Percentiles rank a stretch among this genome's conserved stretches.
These are phyloP conservation scores for Fusarium pseudograminearum DNA, from an alignment of 2,329 filamentous ascomycete genomes.

Conservation along the genomic window DNA sequence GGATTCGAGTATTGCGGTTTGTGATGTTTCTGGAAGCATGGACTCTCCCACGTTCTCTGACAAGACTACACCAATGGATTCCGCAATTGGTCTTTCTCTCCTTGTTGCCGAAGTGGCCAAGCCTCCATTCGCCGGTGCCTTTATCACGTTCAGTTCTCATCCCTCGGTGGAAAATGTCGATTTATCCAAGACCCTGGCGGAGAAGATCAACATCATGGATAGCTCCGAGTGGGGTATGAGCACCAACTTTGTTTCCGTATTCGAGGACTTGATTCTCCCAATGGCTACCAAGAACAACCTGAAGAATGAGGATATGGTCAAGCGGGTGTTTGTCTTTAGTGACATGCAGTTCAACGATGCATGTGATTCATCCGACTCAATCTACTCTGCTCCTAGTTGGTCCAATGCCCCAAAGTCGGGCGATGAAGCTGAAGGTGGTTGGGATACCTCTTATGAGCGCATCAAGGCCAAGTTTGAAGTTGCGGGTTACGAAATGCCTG, in stretches of 20 bases:
- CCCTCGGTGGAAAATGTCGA: slow-evolving; percentile 59
- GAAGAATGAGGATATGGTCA: slow-evolving; percentile 69
- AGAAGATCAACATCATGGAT: slow-evolving; percentile 56
- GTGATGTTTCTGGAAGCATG: slow-evolving; percentile 70
- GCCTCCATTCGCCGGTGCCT: slow-evolving; percentile 64
- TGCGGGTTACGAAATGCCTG: slow-evolving; percentile 68
- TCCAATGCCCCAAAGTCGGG: slow-evolving; percentile 45
- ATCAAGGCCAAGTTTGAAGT: slow-evolving; percentile 59
- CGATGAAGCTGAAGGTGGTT: slow-evolving; percentile 33
- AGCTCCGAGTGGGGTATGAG: slow-evolving; percentile 54
- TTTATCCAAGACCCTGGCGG: slow-evolving; percentile 52
- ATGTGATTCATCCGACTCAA: slow-evolving; percentile 17
- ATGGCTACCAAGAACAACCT: slow-evolving; percentile 64
- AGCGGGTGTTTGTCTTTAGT: slow-evolving; percentile 69
- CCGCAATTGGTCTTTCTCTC: slow-evolving; percentile 67
- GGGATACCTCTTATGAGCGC: slow-evolving; percentile 60
- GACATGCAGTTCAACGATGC: slow-evolving; percentile 70
- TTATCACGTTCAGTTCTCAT: slow-evolving; percentile 64
- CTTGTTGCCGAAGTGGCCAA: slow-evolving; percentile 65
- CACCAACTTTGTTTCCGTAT: slow-evolving; percentile 68
- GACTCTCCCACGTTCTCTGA: slow-evolving; percentile 54
- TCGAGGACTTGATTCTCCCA: slow-evolving; percentile 65
- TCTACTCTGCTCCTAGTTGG: background rate
- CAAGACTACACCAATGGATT: slow-evolving; percentile 63
- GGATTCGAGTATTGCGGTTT: slow-evolving; percentile 66